These are phyloP conservation scores for Lotus japonicus DNA, from an alignment of 306 rosid genomes.

Conservation along the genomic window DNA sequence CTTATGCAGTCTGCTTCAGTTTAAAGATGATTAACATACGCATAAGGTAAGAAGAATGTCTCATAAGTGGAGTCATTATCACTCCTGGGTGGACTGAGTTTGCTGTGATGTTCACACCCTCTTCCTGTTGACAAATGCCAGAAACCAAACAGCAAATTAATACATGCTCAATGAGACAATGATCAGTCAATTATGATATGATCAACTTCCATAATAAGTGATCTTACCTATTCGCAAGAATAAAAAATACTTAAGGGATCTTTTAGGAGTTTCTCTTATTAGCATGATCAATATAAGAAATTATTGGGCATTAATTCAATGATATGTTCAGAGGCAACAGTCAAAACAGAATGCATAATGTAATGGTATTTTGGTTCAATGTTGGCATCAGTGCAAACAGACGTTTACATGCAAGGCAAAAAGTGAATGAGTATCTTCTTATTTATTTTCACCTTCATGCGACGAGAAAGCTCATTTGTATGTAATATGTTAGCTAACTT, in stretches of 20 bases:
- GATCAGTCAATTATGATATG: neutral
- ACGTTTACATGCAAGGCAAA: no score
- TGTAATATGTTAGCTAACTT: conserved; percentile 85
- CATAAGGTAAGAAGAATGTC: conserved; percentile 66
- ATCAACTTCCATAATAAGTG: neutral
- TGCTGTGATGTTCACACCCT: conserved; percentile 71
- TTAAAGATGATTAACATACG: conserved; percentile 36
- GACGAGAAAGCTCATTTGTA: conserved; percentile 73
- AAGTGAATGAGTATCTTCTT: no score
- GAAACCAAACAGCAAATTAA: neutral
- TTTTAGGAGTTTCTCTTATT: no score
- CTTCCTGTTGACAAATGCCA: conserved; percentile 47
- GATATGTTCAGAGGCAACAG: no score
- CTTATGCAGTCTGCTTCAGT: no score
- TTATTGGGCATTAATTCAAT: no score
- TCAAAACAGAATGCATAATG: neutral
- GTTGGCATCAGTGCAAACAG: no score
- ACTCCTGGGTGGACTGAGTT: conserved; percentile 91
- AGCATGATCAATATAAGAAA: no score
- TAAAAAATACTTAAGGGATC: no score
- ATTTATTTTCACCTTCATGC: conserved; percentile 68
- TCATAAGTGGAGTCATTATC: conserved; percentile 94
- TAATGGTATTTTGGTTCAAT: no score
- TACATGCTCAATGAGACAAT: neutral
- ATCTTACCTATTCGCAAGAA: no score